Percentiles rank a stretch among this genome's conserved stretches.
Evolutionary conservation across 257 asterid genomes (phyloP).

Genomic region (Euphrasia confusa): DNA sequence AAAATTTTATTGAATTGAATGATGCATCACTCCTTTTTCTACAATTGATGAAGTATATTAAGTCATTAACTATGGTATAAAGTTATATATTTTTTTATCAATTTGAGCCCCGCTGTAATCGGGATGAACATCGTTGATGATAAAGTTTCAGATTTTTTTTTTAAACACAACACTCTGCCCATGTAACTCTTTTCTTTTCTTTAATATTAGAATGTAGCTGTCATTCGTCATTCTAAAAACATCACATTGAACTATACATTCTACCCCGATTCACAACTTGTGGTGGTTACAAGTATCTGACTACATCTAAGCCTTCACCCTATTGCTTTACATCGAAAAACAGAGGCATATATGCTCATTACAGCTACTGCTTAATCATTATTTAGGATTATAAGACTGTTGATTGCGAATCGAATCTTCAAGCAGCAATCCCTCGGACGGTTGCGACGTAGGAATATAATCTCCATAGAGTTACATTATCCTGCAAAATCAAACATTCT

Average conservation of each 20-base stretch:
- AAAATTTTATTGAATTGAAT: no score
- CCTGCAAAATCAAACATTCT: conserved; percentile 36
- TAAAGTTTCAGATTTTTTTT: no score
- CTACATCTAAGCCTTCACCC: neutral
- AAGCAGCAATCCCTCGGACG: conserved; percentile 23
- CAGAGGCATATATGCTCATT: neutral
- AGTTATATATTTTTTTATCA: no score
- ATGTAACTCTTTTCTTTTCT: no score
- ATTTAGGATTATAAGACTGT: neutral
- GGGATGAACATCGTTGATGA: no score
- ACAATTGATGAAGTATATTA: no score
- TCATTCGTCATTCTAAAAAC: no score
- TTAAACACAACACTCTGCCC: no score
- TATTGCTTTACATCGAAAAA: conserved; percentile 10
- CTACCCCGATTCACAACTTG: neutral
- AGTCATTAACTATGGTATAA: no score
- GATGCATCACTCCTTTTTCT: no score
- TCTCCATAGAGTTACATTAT: conserved; percentile 60
- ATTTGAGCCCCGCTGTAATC: no score
- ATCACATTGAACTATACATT: conserved; percentile 14
- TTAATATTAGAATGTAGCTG: no score
- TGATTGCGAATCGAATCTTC: neutral
- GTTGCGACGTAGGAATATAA: conserved; percentile 49
- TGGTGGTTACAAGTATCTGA: neutral
- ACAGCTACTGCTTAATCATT: neutral